Evolutionary conservation across 164 flowering plant species (phyloP).

Genomic region (Litsea cubeba): DNA sequence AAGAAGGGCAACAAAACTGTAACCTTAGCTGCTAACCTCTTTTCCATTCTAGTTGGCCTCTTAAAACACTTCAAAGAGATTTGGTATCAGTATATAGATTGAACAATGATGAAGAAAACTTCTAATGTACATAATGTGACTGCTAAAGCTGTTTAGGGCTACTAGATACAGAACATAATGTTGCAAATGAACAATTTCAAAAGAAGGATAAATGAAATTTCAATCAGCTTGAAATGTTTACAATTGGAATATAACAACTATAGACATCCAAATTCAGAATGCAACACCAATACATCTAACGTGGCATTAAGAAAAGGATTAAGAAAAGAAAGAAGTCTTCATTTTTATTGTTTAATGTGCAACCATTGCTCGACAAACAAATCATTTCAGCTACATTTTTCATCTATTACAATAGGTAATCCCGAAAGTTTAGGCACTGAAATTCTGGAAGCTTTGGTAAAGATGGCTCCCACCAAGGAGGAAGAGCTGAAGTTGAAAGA

Average conservation of each 20-base stretch:
- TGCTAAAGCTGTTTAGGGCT: neutral
- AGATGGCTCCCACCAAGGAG: slow-evolving; percentile 99
- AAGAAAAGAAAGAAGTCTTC: neutral
- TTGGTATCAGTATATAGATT: neutral
- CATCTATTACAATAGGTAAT: slow-evolving; percentile 48
- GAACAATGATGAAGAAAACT: neutral
- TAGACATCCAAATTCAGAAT: neutral
- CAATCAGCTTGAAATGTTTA: neutral
- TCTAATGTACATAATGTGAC: neutral
- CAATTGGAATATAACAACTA: neutral
- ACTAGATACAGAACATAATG: neutral
- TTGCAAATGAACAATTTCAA: neutral
- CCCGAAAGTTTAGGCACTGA: slow-evolving; percentile 81
- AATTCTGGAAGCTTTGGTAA: slow-evolving; percentile 84
- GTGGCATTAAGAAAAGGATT: neutral
- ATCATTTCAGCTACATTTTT: neutral
- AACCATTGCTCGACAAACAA: no score
- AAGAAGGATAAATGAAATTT: no score
- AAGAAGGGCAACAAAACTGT: no score
- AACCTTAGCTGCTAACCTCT: no score
- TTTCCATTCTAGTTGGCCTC: neutral
- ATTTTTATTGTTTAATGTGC: no score
- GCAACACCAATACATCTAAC: neutral
- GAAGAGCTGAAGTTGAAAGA: slow-evolving; percentile 88
- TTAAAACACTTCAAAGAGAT: neutral